Conservation (phyloP, 306 rosid genomes). For the Malus sieversii region DNA sequence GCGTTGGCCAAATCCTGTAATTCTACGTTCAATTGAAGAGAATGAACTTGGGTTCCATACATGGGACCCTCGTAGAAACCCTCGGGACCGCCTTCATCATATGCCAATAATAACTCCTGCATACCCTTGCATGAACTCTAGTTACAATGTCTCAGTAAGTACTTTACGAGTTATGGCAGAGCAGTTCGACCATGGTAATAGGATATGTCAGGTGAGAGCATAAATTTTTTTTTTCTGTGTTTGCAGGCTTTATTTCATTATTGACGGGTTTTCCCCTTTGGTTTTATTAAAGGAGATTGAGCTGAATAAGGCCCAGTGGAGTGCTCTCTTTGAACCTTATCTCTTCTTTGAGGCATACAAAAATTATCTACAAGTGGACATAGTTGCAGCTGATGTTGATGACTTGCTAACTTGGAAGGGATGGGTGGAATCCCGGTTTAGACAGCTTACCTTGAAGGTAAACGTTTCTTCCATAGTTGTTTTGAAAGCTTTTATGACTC, state of each 20-base stretch:
- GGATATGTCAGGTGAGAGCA: slow-evolving; percentile 66
- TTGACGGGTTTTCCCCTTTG: slow-evolving; percentile 6
- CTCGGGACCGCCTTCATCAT: slow-evolving; percentile 71
- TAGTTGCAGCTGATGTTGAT: slow-evolving; percentile 67
- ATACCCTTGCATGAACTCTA: slow-evolving; percentile 99
- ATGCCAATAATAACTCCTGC: slow-evolving; percentile 99
- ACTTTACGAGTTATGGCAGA: slow-evolving; percentile 97
- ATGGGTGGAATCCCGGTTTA: slow-evolving; percentile 94
- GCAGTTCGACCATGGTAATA: slow-evolving; percentile 73
- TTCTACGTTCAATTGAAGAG: slow-evolving; percentile 88
- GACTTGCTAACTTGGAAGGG: slow-evolving; percentile 90
- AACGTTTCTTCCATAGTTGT: background rate
- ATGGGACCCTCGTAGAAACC: slow-evolving; percentile 96
- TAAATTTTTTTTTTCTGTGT: background rate
- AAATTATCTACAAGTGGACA: slow-evolving; percentile 92
- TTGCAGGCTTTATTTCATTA: background rate
- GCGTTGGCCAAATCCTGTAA: slow-evolving; percentile 99
- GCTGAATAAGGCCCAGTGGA: slow-evolving; percentile 77
- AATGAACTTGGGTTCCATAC: slow-evolving; percentile 76
- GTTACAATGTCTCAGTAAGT: slow-evolving; percentile 92
- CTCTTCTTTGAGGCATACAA: slow-evolving; percentile 79
- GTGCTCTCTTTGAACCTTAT: slow-evolving; percentile 77
- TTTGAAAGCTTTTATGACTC: too few species aligned
- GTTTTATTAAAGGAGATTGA: slow-evolving; percentile 72
- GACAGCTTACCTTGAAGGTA: slow-evolving; percentile 87